Conservation (phyloP, 2,329 filamentous ascomycete genomes). For the Lecanoromycetidae sp. region DNA sequence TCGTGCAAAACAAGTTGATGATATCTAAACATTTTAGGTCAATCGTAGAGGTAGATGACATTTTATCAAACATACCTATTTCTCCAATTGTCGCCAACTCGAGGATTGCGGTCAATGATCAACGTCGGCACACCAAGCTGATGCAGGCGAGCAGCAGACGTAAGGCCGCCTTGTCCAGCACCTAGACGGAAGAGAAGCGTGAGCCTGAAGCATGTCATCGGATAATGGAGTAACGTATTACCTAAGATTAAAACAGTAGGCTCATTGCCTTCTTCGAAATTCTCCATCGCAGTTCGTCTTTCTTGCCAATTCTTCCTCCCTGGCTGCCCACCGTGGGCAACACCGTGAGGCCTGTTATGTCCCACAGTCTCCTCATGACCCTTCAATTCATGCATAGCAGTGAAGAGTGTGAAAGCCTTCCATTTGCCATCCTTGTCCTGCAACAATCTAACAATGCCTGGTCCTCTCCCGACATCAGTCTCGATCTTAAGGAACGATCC, state of each 20-base stretch:
- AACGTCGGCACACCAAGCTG: constrained; percentile 23
- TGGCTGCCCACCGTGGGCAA: constrained; percentile 25
- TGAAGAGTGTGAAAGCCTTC: constrained; percentile 31
- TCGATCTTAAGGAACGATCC: constrained; percentile 32
- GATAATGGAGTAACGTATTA: constrained; percentile 22
- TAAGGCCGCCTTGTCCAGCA: constrained; percentile 33
- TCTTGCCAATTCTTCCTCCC: constrained; percentile 29
- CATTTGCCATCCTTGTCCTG: constrained; percentile 23
- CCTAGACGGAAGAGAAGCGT: background rate
- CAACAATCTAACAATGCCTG: constrained; percentile 28
- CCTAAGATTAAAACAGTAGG: constrained; percentile 32
- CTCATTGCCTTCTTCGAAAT: constrained; percentile 28
- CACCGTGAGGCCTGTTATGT: constrained; percentile 25
- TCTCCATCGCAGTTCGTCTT: constrained; percentile 20
- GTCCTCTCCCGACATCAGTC: constrained; percentile 26
- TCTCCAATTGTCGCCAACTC: constrained; percentile 33
- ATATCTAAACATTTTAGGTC: constrained; percentile 7
- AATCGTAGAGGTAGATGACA: background rate
- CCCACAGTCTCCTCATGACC: constrained; percentile 26
- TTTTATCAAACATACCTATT: constrained; percentile 24
- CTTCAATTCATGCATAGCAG: constrained; percentile 28
- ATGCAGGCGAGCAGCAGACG: constrained; percentile 26
- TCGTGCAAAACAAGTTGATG: constrained; percentile 29
- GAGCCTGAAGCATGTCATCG: background rate
- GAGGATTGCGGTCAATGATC: constrained; percentile 29